Evolutionary conservation across 2,329 filamentous ascomycete genomes (phyloP), one percentile per base, ranked within the genome.

Genomic region (Scedosporium dehoogii): DNA sequence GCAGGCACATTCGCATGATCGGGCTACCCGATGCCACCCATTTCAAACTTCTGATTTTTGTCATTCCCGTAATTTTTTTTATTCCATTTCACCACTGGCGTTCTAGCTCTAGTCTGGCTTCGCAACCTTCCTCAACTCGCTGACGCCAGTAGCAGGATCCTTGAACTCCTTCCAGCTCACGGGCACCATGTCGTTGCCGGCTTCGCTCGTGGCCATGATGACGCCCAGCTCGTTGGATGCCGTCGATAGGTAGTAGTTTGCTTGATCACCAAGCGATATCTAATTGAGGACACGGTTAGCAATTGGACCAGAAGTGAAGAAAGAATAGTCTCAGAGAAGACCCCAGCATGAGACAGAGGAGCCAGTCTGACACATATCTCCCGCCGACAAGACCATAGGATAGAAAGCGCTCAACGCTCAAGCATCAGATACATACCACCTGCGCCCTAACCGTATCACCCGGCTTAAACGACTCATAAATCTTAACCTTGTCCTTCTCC

Each of bases 161-260:
- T 85, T 84, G 77, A 96, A 96, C 76, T 97, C 93, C 78, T 88
- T 96, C 94, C 94, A 99, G 74, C 88, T 96, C 62, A 96, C 84
- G 1, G 94, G 93, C 69, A 89, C 89, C 92, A 97, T 96, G 69
- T 89, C 84, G 75, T 96, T 93, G 1, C 92, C 92, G 2, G 83
- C 84, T 72, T 96, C 91, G 71, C 91, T 96, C 68, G 85, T 88
- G 9, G 93, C 94, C 86, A 97, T 90, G 46, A 99, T 90, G 63
- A 97, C 93, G 2, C 94, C 94, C 48, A 96, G 80, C 72, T 96
- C 90, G 74, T 99, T 97, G 67, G 85, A 85, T 29, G 92, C 91
- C 1, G 94, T 99, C 27, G 88, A 90, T n/a, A 96, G 82, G 73
- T 97, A 99, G 73, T 97, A 99, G 70, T 91, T 96, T 59, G 89